Evolutionary conservation across 2,329 filamentous ascomycete species (phyloP).

Genomic region (Aspergillus pseudoviridinutans): DNA sequence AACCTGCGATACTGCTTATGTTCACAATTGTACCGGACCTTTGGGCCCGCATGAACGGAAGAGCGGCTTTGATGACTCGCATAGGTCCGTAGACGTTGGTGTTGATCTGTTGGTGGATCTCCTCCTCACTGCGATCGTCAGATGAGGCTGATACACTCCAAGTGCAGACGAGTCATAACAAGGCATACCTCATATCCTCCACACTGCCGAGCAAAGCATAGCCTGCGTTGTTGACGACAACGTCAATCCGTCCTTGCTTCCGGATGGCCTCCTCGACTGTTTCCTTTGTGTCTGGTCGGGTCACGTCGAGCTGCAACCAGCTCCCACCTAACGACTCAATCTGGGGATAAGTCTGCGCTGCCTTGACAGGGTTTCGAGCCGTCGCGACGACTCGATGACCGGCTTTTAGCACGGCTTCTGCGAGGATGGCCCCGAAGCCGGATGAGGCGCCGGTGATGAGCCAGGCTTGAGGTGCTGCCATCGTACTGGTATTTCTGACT

Average conservation of each 20-base stretch:
- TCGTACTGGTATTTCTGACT: background rate
- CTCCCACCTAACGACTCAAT: constrained; percentile 7
- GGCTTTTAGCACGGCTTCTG: constrained; percentile 40
- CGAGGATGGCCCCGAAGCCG: constrained; percentile 49
- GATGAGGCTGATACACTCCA: too few species aligned
- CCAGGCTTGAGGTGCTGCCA: constrained; percentile 38
- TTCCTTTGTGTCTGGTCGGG: background rate
- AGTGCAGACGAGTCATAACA: background rate
- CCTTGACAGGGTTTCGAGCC: constrained; percentile 36
- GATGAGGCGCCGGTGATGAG: constrained; percentile 52
- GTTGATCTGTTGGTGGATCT: constrained; percentile 17
- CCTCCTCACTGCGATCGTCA: constrained; percentile 11
- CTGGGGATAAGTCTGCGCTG: background rate
- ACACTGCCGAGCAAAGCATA: constrained; percentile 17
- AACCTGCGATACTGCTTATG: constrained; percentile 49
- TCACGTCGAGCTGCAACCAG: constrained; percentile 11
- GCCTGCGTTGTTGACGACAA: constrained; percentile 15
- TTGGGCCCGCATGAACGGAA: constrained; percentile 38
- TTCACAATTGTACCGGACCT: constrained; percentile 39
- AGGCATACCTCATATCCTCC: constrained; percentile 17
- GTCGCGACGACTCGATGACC: constrained; percentile 52
- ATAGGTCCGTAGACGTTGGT: constrained; percentile 44
- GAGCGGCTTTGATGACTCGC: constrained; percentile 34
- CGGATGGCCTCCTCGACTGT: background rate
- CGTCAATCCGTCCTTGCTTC: constrained; percentile 8